Percentiles rank a stretch among this genome's conserved stretches.
Evolutionary conservation across 495 filamentous ascomycete species (phyloP).

Genomic region (Penicillium cosmopolitanum): DNA sequence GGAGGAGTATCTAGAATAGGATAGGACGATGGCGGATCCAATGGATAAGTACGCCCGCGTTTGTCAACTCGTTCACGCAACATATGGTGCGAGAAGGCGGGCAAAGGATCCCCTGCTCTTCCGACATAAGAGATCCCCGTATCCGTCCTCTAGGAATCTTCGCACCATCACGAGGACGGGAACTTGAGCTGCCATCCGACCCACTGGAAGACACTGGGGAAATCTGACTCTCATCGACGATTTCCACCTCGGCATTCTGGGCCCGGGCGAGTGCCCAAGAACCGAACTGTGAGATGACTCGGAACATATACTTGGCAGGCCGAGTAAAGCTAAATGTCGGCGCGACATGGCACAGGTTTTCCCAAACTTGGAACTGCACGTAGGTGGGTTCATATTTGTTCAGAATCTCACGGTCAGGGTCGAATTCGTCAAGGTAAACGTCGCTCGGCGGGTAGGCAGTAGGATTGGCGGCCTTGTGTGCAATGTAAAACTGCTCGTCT

Average conservation of each 20-base stretch:
- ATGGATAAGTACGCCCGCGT: slow-evolving; percentile 68
- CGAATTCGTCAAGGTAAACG: slow-evolving; percentile 64
- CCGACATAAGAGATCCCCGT: slow-evolving; percentile 57
- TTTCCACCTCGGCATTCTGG: slow-evolving; percentile 77
- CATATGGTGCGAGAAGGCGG: slow-evolving; percentile 80
- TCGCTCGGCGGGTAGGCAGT: slow-evolving; percentile 70
- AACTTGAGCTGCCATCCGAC: slow-evolving; percentile 39
- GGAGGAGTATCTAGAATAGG: slow-evolving; percentile 61
- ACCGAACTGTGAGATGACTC: slow-evolving; percentile 86
- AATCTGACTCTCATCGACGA: slow-evolving; percentile 74
- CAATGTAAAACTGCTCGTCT: slow-evolving; percentile 93
- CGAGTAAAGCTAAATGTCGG: slow-evolving; percentile 88
- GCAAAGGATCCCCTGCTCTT: slow-evolving; percentile 80
- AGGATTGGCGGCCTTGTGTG: slow-evolving; percentile 90
- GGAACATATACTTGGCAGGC: slow-evolving; percentile 95
- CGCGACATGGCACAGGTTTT: slow-evolving; percentile 89
- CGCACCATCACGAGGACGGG: slow-evolving; percentile 22
- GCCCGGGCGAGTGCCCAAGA: slow-evolving; percentile 87
- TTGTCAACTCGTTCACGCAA: slow-evolving; percentile 84
- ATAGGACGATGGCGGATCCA: slow-evolving; percentile 65
- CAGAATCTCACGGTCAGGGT: slow-evolving; percentile 56
- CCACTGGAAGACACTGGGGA: slow-evolving; percentile 71
- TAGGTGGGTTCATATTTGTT: slow-evolving; percentile 77
- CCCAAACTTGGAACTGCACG: slow-evolving; percentile 97
- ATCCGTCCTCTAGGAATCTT: slow-evolving; percentile 19